These are phyloP conservation scores for Rubia tinctorum DNA, from an alignment of 305 asterid species.

Conservation along the genomic window DNA sequence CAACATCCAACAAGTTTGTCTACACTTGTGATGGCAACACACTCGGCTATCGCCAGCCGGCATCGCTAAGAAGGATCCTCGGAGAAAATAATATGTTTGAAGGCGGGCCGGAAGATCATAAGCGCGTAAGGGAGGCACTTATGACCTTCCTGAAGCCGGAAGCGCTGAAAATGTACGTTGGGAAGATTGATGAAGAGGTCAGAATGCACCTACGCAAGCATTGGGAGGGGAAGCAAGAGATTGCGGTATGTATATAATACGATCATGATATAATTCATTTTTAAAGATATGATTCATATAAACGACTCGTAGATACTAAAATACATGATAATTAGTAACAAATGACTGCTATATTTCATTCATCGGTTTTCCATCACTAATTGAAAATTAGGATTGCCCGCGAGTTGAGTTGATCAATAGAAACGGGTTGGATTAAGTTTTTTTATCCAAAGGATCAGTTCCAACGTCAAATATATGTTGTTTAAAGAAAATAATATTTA, in stretches of 20 bases:
- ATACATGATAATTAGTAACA: too few species aligned
- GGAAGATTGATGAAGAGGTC: constrained; percentile 7
- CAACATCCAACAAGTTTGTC: constrained; percentile 12
- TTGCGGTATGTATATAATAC: background rate
- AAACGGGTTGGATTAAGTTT: too few species aligned
- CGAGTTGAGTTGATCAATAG: too few species aligned
- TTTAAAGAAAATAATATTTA: too few species aligned
- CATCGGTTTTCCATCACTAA: too few species aligned
- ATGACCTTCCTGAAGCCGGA: constrained; percentile 31
- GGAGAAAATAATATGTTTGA: constrained; percentile 27
- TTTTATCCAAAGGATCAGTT: too few species aligned
- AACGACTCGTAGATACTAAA: too few species aligned
- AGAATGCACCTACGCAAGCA: constrained; percentile 1
- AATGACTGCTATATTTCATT: too few species aligned
- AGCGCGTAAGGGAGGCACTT: constrained; percentile 27
- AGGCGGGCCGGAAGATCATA: constrained; percentile 25
- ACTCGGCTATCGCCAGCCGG: constrained; percentile 21
- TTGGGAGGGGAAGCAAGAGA: background rate
- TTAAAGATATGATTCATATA: too few species aligned
- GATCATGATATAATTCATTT: too few species aligned
- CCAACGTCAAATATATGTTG: too few species aligned
- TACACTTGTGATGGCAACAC: constrained; percentile 23
- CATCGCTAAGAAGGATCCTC: constrained; percentile 18
- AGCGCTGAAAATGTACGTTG: background rate
- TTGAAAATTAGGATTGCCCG: too few species aligned